Evolutionary conservation across 2,329 filamentous ascomycete species (phyloP), one percentile per base, ranked within the genome.

Genomic region (Cercospora beticola): DNA sequence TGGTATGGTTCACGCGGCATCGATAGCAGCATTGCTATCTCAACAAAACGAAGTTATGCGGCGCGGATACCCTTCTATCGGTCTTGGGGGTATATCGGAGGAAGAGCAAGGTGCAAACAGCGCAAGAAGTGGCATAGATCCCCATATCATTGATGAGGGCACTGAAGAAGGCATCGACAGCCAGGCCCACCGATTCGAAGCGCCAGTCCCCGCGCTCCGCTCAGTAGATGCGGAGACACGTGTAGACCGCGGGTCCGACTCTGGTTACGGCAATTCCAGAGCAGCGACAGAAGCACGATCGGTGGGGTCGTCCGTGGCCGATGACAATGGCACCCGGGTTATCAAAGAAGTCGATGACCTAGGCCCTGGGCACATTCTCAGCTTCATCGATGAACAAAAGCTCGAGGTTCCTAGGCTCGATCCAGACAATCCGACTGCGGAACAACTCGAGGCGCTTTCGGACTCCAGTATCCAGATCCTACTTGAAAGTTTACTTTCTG

Each of bases 111-210:
- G n/a, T n/a, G n/a, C n/a, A n/a, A n/a, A n/a, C n/a, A n/a, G n/a
- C n/a, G n/a, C n/a, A n/a, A n/a, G n/a, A n/a, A n/a, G n/a, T n/a
- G n/a, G n/a, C n/a, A n/a, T n/a, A n/a, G n/a, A n/a, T n/a, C n/a
- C n/a, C n/a, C n/a, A n/a, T n/a, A n/a, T n/a, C n/a, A n/a, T n/a
- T n/a, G n/a, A n/a, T n/a, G n/a, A n/a, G n/a, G n/a, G n/a, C n/a
- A n/a, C n/a, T n/a, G n/a, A n/a, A n/a, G n/a, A n/a, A n/a, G n/a
- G n/a, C n/a, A n/a, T n/a, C n/a, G 12, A 10, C 12, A 36, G 33
- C 5, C 9, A 16, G 4, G 2, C 2, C 1, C 8, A 1, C n/a
- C 16, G 9, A 2, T 1, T 3, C 5, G 4, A 46, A 5, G 9
- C 40, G 40, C 8, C n/a, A 46, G n/a, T n/a, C 5, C n/a, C 40